Base-by-base conservation (phyloP, 2,329 filamentous ascomycete species). In the Ophiostoma sp. region DNA sequence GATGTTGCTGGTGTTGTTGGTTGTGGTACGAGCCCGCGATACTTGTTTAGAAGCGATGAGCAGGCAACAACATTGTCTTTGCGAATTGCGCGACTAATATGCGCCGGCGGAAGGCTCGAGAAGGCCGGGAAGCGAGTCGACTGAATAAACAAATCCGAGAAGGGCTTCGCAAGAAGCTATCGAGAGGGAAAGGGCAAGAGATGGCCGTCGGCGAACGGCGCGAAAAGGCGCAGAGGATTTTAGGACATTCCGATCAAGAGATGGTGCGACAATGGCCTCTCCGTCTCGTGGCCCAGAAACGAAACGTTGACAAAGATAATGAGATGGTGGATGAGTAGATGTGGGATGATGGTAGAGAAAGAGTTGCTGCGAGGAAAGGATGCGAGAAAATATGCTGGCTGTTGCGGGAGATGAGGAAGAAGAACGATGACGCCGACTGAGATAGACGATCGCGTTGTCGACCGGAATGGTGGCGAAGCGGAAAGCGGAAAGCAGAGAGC, bases 11-110 rank as follows among this genome's bases (percentile, higher is more conserved):
- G 27, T 27, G 27, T 27, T 27, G 27, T 27, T 27, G 27, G 27
- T 27, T 27, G 27, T 27, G 27, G 27, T 1, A 27, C 27, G 27
- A 27, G 2, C 27, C 27, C 27, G 27, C 27, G 27, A 27, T 27
- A 27, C 27, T 27, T 27, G 27, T 27, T 69, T 64, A 69, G 52
- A 40, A 55, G 52, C 49, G 41, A 58, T 41, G 27, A 45, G 40
- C 44, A 69, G 68, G 68, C 68, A 67, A 41, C 68, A 66, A 58
- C 68, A 69, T 69, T 69, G 49, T 69, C 62, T 42, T 6, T 63
- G 40, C 60, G 60, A 63, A 38, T 63, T 62, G 58, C 36, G 60
- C 40, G 40, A 63, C 60, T 42, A 40, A 16, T 18, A 63, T 42
- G 60, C 60, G 40, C 60, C n/a, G 40, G 60, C 40, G 60, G n/a